These are phyloP conservation scores for Wallacemonas collosoma DNA, from an alignment of 208 protist genomes.

Conservation along the genomic window DNA sequence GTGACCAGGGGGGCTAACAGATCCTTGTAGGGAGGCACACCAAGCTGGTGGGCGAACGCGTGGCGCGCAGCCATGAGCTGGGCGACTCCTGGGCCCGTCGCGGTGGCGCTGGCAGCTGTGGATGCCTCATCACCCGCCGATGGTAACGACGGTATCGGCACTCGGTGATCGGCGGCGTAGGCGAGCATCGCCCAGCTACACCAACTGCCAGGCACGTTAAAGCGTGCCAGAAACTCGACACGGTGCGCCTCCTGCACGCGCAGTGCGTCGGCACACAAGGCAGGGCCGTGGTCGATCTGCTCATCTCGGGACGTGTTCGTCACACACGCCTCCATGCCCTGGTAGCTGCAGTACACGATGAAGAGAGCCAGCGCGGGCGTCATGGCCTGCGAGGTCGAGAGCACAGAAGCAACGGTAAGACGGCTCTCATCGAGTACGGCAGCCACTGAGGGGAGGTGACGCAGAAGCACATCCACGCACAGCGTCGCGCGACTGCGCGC, in stretches of 20 bases:
- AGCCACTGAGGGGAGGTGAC: constrained; percentile 24
- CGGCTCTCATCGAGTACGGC: constrained; percentile 21
- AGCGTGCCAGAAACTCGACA: constrained; percentile 49
- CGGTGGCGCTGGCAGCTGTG: too few species aligned
- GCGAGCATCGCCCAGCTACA: constrained; percentile 48
- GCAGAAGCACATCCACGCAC: constrained; percentile 61
- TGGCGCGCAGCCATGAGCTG: not conserved
- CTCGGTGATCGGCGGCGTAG: constrained; percentile 60
- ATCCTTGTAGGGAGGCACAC: constrained; percentile 35
- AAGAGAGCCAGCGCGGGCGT: constrained; percentile 51
- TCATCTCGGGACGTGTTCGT: not conserved
- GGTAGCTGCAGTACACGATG: constrained; percentile 58
- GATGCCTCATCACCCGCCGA: too few species aligned
- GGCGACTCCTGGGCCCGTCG: not conserved
- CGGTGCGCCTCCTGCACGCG: constrained; percentile 27
- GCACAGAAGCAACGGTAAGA: constrained; percentile 30
- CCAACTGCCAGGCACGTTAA: constrained; percentile 40
- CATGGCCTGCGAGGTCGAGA: constrained; percentile 33
- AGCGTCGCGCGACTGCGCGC: constrained; percentile 39
- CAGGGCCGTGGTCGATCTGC: too few species aligned
- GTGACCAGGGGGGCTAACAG: constrained; percentile 55
- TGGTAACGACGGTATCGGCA: not conserved
- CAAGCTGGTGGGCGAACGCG: constrained; percentile 26
- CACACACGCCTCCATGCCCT: not conserved
- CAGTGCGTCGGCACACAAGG: too few species aligned